Conservation (phyloP, 225 moss, liverwort and hornwort genomes). For the Sphagnum contortum region DNA sequence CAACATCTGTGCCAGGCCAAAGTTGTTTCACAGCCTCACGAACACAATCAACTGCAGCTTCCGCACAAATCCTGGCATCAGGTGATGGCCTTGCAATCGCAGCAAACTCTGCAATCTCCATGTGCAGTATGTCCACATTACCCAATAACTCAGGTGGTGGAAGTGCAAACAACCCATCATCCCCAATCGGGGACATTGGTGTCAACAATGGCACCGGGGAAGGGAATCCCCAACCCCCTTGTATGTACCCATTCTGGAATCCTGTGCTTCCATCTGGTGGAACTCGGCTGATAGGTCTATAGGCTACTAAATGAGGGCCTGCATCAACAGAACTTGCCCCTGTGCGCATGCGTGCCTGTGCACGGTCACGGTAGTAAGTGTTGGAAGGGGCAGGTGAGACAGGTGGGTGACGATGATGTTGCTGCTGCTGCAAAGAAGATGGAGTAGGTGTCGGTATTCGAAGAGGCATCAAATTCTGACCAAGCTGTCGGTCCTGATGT, state of each 20-base stretch:
- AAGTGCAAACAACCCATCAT: constrained; percentile 44
- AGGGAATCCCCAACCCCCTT: constrained; percentile 50
- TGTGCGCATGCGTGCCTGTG: too few relatives aligned
- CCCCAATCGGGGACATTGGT: constrained; percentile 44
- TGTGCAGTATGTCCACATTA: constrained; percentile 72
- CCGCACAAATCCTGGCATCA: constrained; percentile 70
- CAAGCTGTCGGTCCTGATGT: constrained; percentile 38
- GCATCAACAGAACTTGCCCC: constrained; percentile 32
- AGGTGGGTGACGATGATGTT: constrained; percentile 53
- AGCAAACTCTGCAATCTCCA: constrained; percentile 77
- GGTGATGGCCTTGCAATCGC: constrained; percentile 71
- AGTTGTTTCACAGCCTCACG: constrained; percentile 72
- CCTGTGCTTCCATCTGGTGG: constrained; percentile 54
- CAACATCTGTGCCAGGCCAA: constrained; percentile 89
- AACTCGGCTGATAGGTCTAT: constrained; percentile 47
- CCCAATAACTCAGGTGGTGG: constrained; percentile 51
- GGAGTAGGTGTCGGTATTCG: constrained; percentile 59
- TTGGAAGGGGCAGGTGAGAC: constrained; percentile 18
- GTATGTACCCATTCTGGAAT: constrained; percentile 45
- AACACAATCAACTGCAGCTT: constrained; percentile 87
- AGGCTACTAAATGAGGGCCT: constrained; percentile 39
- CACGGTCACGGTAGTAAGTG: constrained; percentile 27
- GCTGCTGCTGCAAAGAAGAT: constrained; percentile 47
- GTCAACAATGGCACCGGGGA: constrained; percentile 46
- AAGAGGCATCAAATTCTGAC: constrained; percentile 37